Evolutionary conservation across 148 eudicot genomes (phyloP), one percentile per base, ranked within the genome.

Genomic region (Mesembryanthemum crystallinum): DNA sequence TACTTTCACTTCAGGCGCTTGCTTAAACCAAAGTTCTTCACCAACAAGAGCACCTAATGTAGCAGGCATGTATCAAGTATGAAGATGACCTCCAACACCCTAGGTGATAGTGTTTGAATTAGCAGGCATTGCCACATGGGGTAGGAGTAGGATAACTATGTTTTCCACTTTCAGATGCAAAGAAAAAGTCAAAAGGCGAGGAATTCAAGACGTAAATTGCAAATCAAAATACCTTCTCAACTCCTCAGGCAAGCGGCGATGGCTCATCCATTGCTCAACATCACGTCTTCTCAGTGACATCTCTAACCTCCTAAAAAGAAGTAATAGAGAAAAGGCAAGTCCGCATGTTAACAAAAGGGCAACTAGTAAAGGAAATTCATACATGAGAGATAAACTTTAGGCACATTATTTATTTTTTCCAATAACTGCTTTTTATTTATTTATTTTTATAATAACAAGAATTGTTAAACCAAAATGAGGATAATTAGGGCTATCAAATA

Each of bases 251-350:
- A 92, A 82, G 64, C 92, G 92, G 13, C 97, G 88, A 79, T 92
- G 97, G 57, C 88, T 90, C 97, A 92, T 92, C 97, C 97, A 92
- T 74, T 88, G 92, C 77, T 92, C 94, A 73, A 92, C 91, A 78
- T 92, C 97, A 77, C 97, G 94, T 24, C 89, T 82, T 82, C 94
- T 86, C 35, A 91, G 86, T 24, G 92, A 88, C 93, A 83, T 82
- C 82, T 92, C 97, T 65, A 86, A 64, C 77, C 85, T 85, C 86
- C 97, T 92, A 73, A 23, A 60, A 52, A 33, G 27, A 73, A 23
- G 52, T n/a, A 68, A n/a, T 70, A 35, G 62, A 78, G 30, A n/a
- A 57, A 32, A 70, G 66, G 23, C 57, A 37, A 73, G 47, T 30
- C 14, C 15, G 12, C 73, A 4, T 20, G 28, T 33, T 45, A 27